phyloP scores from a whole-genome alignment of 257 asterid species.

The Asclepias syriaca region DNA sequence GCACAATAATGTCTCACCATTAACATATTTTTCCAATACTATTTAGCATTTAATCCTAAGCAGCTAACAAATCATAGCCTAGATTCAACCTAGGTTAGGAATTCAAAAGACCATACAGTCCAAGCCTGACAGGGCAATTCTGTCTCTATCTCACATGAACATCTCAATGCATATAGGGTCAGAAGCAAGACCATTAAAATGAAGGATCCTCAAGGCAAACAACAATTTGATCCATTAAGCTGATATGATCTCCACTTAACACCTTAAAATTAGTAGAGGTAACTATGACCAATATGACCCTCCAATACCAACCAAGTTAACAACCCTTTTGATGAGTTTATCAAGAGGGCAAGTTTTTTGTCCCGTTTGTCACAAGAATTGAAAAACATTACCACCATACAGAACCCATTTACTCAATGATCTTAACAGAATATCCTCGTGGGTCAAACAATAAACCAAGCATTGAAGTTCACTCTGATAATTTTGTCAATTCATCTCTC shows the following conservation, averaged over 20 bases:
- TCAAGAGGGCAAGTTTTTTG: not conserved
- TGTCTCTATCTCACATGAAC: not conserved
- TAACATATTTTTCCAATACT: not conserved
- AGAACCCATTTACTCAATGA: not conserved
- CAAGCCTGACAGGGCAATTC: not conserved
- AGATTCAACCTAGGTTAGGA: not conserved
- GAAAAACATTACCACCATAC: not conserved
- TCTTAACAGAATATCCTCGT: not conserved
- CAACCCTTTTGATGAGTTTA: not conserved
- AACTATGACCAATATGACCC: not conserved
- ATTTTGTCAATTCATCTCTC: no score
- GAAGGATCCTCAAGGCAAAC: not conserved
- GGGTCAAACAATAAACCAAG: no score
- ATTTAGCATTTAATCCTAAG: not conserved
- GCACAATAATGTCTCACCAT: not conserved
- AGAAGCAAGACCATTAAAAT: not conserved
- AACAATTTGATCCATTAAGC: not conserved
- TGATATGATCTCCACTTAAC: not conserved
- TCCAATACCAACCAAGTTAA: not conserved
- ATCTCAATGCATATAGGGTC: not conserved
- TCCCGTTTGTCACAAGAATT: not conserved
- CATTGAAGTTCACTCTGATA: no score
- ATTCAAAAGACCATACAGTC: not conserved
- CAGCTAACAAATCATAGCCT: not conserved
- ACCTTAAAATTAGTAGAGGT: not conserved